Evolutionary conservation across 169 alveolate species (phyloP), one percentile per base, ranked within the genome.

Genomic region (Cryptosporidium parvum): DNA sequence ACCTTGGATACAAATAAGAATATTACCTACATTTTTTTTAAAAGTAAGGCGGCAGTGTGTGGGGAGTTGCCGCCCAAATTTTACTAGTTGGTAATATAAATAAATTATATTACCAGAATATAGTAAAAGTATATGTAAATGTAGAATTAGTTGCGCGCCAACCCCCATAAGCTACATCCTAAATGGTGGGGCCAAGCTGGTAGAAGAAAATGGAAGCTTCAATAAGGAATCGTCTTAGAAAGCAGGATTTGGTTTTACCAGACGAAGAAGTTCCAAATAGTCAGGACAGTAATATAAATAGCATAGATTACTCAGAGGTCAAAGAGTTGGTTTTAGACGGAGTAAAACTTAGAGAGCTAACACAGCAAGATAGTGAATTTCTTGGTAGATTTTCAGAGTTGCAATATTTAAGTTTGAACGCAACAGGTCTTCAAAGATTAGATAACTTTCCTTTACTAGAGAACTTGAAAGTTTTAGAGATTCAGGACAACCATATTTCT

Each of bases 311-410:
- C 51, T 80, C 80, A 14, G 89, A 80, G 35, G 89, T 80, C 21
- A 80, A 44, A 35, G 97, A 95, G 68, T 86, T 96, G 26, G 94
- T 96, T 44, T 92, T 96, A 53, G 98, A 96, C 91, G 98, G 98
- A 26, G 84, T 95, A 45, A 84, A 87, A 31, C 86, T 96, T 65
- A 91, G 93, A 44, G 91, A 94, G 10, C 72, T 96, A 53, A 85
- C 91, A 31, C 86, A 75, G 42, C 92, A 86, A 48, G 98, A 95
- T 21, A 94, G 94, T 1, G 95, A 92, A 53, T 91, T 93, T 65
- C 95, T 96, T 56, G 75, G 94, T 45, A 92, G 93, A 61, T 94
- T 95, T 85, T 84, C 85, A 52, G 92, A 93, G 48, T 75, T 96
- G 65, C 93, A 92, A 26, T 94, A 95, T 70, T 91, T 96, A 69